Base-by-base conservation (phyloP, 1,139 yeast species). In the Geotrichum reessii region DNA sequence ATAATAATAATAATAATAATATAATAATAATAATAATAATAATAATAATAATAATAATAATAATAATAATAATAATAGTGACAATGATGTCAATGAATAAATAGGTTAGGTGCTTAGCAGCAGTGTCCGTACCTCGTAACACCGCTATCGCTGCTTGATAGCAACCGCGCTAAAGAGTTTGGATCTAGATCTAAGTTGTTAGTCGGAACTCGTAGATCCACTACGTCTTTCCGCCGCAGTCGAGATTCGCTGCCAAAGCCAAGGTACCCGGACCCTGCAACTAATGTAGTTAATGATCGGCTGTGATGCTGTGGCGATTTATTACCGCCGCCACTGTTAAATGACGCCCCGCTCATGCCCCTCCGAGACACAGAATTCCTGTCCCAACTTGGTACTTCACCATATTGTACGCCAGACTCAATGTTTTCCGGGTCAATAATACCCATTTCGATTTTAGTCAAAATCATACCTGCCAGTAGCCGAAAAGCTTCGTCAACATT, bases 401-500 rank as follows among this genome's bases (percentile, higher is more conserved):
- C 81, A 59, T 76, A 78, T 61, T 78, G 81, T 5, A 78, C 79
- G 1, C 81, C 81, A 40, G 73, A 70, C 50, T 71, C 73, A 28
- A 72, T 68, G 58, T 73, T 73, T 54, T 78, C 79, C 0, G 81
- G 81, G 62, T 77, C 79, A 14, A 78, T 66, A 9, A 65, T 69
- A 2, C 81, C 81, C 50, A 76, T 68, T 62, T 77, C 81, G 19
- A 78, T 70, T 62, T 77, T 77, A 4, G 79, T 71, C 28, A 78
- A 65, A 12, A 78, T 74, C 67, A 73, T 74, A 21, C 69, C 68
- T 0, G 78, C 71, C 24, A 78, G 58, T 37, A 69, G 75, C 61
- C 79, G 81, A 65, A 85, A 85, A 11, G 84, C 81, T 61, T 81
- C 84, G 62, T 81, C 82, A 17, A 85, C 83, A 22, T 85, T 84